A percentile compares a stretch with the other conserved stretches of the same genome.
phyloP scores from a whole-genome alignment of 2,329 filamentous ascomycete genomes.

The Talaromyces sp. region DNA sequence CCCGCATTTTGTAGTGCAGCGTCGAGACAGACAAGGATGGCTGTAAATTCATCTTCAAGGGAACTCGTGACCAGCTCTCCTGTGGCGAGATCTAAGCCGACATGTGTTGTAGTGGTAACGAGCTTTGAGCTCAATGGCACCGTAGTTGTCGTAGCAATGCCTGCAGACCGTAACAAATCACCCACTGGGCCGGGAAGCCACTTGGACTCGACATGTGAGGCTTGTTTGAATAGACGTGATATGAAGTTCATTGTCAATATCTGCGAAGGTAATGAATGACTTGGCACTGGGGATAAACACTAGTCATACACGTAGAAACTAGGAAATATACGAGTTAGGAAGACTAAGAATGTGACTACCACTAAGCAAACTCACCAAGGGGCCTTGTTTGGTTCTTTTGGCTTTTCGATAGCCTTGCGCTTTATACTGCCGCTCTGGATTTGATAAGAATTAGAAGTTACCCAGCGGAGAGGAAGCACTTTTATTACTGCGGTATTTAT shows the following conservation, averaged over 20 bases:
- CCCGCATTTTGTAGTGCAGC: slow-evolving; percentile 14
- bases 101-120: neutral
- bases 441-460: too few relatives aligned
- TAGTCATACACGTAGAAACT: neutral
- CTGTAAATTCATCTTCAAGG: slow-evolving; percentile 11
- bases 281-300: too few relatives aligned
- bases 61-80: neutral
- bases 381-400: too few relatives aligned
- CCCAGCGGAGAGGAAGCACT: too few relatives aligned
- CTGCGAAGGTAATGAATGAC: too few relatives aligned
- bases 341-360: too few relatives aligned
- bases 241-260: too few relatives aligned
- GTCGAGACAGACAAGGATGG: slow-evolving; percentile 15
- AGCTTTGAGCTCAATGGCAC: neutral
- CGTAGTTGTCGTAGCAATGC: neutral
- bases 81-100: slow-evolving; percentile 1
- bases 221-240: neutral
- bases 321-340: too few relatives aligned
- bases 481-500: too few relatives aligned
- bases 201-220: neutral
- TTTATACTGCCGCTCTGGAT: too few relatives aligned
- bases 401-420: too few relatives aligned
- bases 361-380: too few relatives aligned
- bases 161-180: neutral
- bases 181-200: neutral